These are phyloP conservation scores for Dispira simplex DNA, from an alignment of 192 early-diverging fungal species.

Conservation along the genomic window DNA sequence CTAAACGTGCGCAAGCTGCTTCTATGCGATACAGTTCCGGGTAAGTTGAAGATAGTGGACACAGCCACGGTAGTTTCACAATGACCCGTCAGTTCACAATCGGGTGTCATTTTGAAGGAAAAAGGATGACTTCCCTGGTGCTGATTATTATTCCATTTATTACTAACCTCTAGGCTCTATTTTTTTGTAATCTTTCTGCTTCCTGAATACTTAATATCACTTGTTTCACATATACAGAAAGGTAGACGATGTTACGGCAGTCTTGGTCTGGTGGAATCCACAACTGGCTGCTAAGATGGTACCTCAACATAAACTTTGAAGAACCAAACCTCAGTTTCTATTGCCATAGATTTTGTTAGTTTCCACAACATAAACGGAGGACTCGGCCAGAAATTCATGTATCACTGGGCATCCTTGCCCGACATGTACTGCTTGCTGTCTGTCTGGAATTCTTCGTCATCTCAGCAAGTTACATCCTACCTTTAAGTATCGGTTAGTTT, in stretches of 20 bases:
- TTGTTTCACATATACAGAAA: background rate
- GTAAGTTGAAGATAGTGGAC: background rate
- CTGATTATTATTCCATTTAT: background rate
- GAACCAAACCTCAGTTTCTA: background rate
- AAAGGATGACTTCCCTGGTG: background rate
- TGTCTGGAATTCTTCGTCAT: too few species aligned
- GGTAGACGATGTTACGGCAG: background rate
- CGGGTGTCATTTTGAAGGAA: background rate
- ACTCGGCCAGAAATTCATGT: too few species aligned
- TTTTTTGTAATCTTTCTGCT: background rate
- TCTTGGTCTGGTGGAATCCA: conserved; percentile 7
- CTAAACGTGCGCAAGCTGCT: background rate
- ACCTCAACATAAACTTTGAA: background rate
- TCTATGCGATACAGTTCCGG: background rate
- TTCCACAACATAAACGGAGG: too few species aligned
- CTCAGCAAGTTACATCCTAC: too few species aligned
- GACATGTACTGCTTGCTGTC: too few species aligned
- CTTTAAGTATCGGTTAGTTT: too few species aligned
- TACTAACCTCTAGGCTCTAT: background rate
- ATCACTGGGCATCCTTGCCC: too few species aligned
- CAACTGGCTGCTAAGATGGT: background rate
- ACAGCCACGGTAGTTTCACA: too few species aligned
- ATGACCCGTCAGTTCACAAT: too few species aligned
- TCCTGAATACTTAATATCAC: too few species aligned
- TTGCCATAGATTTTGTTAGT: background rate